Conservation (phyloP, 345 rosid genomes). For the Pistacia integerrima region DNA sequence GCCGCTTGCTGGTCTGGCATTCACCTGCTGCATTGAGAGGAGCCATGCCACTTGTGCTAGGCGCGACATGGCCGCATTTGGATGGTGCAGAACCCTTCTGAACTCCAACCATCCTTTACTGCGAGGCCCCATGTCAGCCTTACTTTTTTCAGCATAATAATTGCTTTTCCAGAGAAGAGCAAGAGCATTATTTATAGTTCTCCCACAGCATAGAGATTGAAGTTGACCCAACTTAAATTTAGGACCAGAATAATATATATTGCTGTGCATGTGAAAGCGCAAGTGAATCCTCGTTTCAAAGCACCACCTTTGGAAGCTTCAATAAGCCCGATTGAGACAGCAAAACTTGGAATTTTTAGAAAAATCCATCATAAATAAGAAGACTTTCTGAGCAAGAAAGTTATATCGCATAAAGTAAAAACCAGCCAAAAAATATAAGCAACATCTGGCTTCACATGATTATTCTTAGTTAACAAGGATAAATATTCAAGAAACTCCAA, state of each 20-base stretch:
- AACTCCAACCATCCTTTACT: too few species aligned
- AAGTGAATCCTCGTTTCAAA: conserved; percentile 68
- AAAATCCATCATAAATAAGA: conserved; percentile 8
- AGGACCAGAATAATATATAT: conserved; percentile 83
- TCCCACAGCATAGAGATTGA: conserved; percentile 62
- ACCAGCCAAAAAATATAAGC: conserved; percentile 67
- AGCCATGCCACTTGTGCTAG: too few species aligned
- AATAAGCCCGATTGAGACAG: conserved; percentile 50
- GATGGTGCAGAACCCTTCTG: too few species aligned
- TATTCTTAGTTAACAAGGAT: conserved; percentile 22
- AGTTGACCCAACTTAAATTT: conserved; percentile 64
- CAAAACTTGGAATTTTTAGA: conserved; percentile 13
- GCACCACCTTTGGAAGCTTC: conserved; percentile 87
- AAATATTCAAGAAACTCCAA: conserved; percentile 59
- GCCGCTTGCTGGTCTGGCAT: too few species aligned
- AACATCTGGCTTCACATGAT: conserved; percentile 51
- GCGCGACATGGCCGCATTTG: too few species aligned
- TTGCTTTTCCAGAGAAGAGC: not conserved
- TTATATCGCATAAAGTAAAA: conserved; percentile 25
- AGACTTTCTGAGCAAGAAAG: not conserved
- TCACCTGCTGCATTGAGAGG: too few species aligned
- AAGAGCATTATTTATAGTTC: not conserved
- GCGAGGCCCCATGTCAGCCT: too few species aligned
- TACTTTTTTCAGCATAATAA: too few species aligned
- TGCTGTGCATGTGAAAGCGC: conserved; percentile 76